A percentile compares a stretch with the other conserved stretches of the same genome.
Evolutionary conservation across 2,329 filamentous ascomycete genomes (phyloP).

Genomic region (Fusarium sp.): DNA sequence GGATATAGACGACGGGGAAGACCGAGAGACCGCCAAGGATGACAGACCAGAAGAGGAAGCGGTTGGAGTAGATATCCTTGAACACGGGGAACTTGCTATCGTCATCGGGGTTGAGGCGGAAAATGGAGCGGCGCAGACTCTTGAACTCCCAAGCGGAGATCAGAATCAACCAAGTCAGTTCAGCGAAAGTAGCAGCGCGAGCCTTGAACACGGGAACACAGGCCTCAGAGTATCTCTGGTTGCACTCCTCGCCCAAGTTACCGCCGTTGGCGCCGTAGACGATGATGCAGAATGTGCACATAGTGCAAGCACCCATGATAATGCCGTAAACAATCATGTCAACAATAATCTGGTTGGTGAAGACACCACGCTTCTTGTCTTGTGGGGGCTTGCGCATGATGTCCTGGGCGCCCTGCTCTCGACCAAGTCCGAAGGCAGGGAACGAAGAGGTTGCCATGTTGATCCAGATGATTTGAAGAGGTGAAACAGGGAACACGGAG

Average conservation of each 20-base stretch:
- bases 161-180: conserved; percentile 79
- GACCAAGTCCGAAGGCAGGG: conserved; percentile 88
- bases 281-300: conserved; percentile 74
- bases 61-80: conserved; percentile 75
- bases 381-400: conserved; percentile 86
- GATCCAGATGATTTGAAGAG: conserved; percentile 92
- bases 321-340: conserved; percentile 85
- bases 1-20: conserved; percentile 79
- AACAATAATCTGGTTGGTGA: conserved; percentile 80
- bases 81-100: conserved; percentile 65
- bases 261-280: conserved; percentile 68
- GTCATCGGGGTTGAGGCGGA: conserved; percentile 71
- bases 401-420: conserved; percentile 79
- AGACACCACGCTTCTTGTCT: conserved; percentile 75
- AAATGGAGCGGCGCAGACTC: conserved; percentile 77
- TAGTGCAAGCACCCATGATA: conserved; percentile 79
- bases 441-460: conserved; percentile 93
- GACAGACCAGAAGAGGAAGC: conserved; percentile 77
- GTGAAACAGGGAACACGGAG: conserved; percentile 87
- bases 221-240: conserved; percentile 66
- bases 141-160: conserved; percentile 85
- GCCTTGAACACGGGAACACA: conserved; percentile 76
- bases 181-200: conserved; percentile 78
- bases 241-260: conserved; percentile 72
- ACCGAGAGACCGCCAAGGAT: conserved; percentile 70